Base-by-base conservation (phyloP, 139 green algal genomes). In the Limnomonas spitsbergensis region DNA sequence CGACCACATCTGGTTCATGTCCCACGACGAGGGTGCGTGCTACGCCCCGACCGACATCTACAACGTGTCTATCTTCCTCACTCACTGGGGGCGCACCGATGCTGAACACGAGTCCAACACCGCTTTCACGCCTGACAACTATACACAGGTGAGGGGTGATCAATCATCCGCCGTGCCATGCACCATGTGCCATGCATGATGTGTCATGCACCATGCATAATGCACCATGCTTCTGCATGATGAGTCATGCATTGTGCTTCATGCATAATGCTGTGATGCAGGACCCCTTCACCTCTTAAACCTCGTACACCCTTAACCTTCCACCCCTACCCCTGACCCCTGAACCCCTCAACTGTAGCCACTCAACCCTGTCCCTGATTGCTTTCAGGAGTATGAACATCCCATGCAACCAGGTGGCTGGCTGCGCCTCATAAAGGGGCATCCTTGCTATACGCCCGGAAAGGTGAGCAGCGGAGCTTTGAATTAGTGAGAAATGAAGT, bases 1-100 rank as follows among this genome's bases (percentile, higher is more conserved):
- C 6, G 87, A 93, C 80, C 89, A 93, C 83, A 83, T 93, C 7
- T 91, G 84, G 71, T 36, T 90, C 81, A 88, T 42, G 83, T 76
- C 69, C 69, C 76, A 2, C 80, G 81, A 40, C 81, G 82, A 79
- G 74, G 47, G 74, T 29, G 74, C 74, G 1, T 76, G 54, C 76
- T 75, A 75, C 54, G 71, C 53, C 6, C 75, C 76, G 27, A 76
- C 24, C 37, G 84, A 89, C 54, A 54, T 91, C 24, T 88, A 85
- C 66, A 77, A 85, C 42, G 53, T 26, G 32, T 82, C 76, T 35
- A 86, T 91, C 54, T 80, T 91, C n/a, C 82, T 91, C 2, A 89
- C 80, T 1, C 86, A 91, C 67, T 91, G 86, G 86, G 86, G 86
- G n/a, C 77, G 86, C 3, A 73, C 79, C 68, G 80, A 80, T 20